These are phyloP conservation scores for Aspergillus alliaceus DNA, from an alignment of 2,329 filamentous ascomycete species.

Conservation along the genomic window DNA sequence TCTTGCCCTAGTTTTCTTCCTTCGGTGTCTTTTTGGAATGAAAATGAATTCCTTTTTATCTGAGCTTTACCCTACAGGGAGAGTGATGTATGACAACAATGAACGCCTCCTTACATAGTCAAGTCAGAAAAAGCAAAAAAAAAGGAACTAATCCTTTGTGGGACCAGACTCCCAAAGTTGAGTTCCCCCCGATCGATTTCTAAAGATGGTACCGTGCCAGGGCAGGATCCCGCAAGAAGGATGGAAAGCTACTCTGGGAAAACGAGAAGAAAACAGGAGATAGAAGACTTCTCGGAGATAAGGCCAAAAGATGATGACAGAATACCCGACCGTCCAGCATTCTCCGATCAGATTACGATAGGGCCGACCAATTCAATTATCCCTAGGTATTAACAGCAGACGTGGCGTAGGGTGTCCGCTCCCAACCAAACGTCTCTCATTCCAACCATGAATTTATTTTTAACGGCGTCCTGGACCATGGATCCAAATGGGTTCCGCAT, in stretches of 20 bases:
- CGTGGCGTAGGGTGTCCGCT: background rate
- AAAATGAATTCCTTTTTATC: background rate
- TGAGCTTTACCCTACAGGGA: background rate
- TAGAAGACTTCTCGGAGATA: background rate
- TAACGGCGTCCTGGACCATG: background rate
- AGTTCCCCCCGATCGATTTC: background rate
- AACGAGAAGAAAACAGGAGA: too few species aligned
- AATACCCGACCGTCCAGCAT: background rate
- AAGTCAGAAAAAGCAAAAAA: too few species aligned
- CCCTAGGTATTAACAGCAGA: background rate
- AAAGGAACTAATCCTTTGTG: background rate
- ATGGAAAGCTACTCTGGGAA: too few species aligned
- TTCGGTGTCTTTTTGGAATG: background rate
- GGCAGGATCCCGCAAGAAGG: background rate
- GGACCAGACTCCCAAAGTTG: background rate
- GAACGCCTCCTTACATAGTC: conserved; percentile 4
- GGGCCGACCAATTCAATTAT: too few species aligned
- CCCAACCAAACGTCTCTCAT: background rate
- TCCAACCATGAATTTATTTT: background rate
- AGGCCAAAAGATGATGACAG: background rate
- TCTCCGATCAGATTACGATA: background rate
- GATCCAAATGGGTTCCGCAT: background rate
- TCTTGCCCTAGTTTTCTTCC: background rate
- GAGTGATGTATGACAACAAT: conserved; percentile 1
- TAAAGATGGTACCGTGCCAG: background rate